These are phyloP conservation scores for Acanthamoeba triangularis DNA, from an alignment of 208 protist genomes.

Conservation along the genomic window DNA sequence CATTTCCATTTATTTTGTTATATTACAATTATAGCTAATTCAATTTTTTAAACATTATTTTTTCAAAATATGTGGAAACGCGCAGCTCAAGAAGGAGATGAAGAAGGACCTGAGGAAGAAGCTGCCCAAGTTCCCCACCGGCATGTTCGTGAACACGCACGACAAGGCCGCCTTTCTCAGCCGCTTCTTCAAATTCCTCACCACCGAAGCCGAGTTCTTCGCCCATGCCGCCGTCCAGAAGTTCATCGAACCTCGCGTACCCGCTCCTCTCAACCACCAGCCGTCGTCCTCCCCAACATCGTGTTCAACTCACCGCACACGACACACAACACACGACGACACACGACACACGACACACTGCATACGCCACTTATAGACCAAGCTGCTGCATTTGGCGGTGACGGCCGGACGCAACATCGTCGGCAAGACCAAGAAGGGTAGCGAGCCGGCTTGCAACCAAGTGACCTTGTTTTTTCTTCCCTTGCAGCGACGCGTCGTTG, in stretches of 20 bases:
- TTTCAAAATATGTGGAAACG: too few relatives aligned
- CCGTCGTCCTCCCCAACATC: background rate
- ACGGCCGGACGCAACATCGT: background rate
- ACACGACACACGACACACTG: background rate
- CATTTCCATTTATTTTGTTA: background rate
- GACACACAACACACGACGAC: too few relatives aligned
- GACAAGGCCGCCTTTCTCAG: slow-evolving; percentile 30
- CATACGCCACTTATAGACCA: background rate
- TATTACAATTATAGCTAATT: background rate
- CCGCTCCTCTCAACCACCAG: background rate
- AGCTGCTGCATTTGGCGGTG: slow-evolving; percentile 37
- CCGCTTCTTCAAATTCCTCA: slow-evolving; percentile 54
- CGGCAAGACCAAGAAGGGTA: slow-evolving; percentile 33
- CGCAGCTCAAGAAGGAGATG: slow-evolving; percentile 34
- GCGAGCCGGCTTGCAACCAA: too few relatives aligned
- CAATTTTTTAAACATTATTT: too few relatives aligned
- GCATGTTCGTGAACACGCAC: slow-evolving; percentile 42
- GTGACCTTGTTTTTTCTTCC: too few relatives aligned
- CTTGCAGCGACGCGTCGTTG: too few relatives aligned
- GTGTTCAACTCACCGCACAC: background rate
- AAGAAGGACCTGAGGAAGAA: slow-evolving; percentile 29
- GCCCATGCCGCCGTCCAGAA: slow-evolving; percentile 22
- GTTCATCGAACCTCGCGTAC: slow-evolving; percentile 35
- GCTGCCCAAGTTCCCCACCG: slow-evolving; percentile 26
- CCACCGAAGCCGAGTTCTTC: slow-evolving; percentile 15